phyloP scores from a whole-genome alignment of 2,329 filamentous ascomycete species.

The Sphaerulina musiva region DNA sequence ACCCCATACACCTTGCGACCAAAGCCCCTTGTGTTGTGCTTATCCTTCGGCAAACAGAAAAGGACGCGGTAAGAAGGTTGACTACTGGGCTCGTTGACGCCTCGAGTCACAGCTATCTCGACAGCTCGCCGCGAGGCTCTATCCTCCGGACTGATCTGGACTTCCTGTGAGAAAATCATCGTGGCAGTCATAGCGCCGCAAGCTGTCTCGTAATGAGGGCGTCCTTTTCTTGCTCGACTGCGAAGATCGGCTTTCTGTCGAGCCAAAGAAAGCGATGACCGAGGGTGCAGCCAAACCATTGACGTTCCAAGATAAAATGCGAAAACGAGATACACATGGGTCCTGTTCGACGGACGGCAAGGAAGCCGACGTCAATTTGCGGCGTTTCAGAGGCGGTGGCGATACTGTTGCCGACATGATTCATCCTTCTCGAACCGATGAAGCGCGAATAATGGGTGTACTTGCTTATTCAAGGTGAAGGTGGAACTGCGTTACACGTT shows the following conservation, averaged over 20 bases:
- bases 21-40: constrained; percentile 46
- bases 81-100: constrained; percentile 16
- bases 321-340: constrained; percentile 19
- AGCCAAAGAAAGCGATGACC: constrained; percentile 38
- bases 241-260: neutral
- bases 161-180: constrained; percentile 39
- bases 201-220: constrained; percentile 36
- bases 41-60: constrained; percentile 46
- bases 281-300: constrained; percentile 41
- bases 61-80: constrained; percentile 40
- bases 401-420: neutral
- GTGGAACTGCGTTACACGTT: neutral
- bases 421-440: constrained; percentile 1
- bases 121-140: constrained; percentile 37
- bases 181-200: constrained; percentile 36
- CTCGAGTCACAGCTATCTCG: constrained; percentile 31
- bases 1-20: constrained; percentile 50
- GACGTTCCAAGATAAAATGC: constrained; percentile 46
- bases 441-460: neutral
- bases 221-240: neutral
- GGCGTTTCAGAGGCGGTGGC: constrained; percentile 31
- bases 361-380: neutral
- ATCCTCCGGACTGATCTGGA: constrained; percentile 43
- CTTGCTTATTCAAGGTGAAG: neutral
- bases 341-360: neutral